phyloP scores from a whole-genome alignment of 768 basidiomycete species.

The Mycena vitilis region DNA sequence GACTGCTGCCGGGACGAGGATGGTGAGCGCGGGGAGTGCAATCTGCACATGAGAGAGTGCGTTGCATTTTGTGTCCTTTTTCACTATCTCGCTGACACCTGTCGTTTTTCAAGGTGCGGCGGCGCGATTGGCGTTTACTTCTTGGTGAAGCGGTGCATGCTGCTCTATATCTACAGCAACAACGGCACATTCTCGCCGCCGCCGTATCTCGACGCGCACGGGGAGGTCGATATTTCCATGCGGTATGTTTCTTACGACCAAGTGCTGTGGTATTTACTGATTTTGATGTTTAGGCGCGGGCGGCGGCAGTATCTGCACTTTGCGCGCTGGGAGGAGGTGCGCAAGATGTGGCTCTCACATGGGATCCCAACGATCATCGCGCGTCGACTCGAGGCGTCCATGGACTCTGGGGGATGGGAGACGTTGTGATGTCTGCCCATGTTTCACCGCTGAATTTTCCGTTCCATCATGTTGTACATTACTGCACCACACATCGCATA shows the following conservation, averaged over 20 bases:
- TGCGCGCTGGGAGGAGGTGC: conserved; percentile 90
- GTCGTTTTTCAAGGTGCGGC: conserved; percentile 72
- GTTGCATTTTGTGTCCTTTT: conserved; percentile 48
- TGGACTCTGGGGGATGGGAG: conserved; percentile 96
- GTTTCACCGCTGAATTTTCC: neutral
- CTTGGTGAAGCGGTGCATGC: conserved; percentile 90
- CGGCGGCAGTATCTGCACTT: conserved; percentile 89
- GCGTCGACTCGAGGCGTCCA: conserved; percentile 85
- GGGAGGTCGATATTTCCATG: conserved; percentile 93
- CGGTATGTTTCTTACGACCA: conserved; percentile 62
- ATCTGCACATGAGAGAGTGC: conserved; percentile 93
- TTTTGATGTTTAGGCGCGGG: conserved; percentile 69
- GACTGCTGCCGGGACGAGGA: conserved; percentile 87
- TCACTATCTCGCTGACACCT: neutral
- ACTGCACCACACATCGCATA: neutral
- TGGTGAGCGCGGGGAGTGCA: conserved; percentile 87
- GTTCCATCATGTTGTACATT: conserved; percentile 18
- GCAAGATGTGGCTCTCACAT: conserved; percentile 91
- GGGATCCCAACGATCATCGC: conserved; percentile 92
- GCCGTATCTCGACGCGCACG: conserved; percentile 94
- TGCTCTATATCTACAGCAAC: conserved; percentile 88
- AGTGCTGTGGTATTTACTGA: neutral
- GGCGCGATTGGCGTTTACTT: conserved; percentile 92
- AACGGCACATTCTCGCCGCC: conserved; percentile 91
- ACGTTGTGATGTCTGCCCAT: conserved; percentile 62